Evolutionary conservation across 2,329 filamentous ascomycete genomes (phyloP).

Genomic region (Phaeomoniella chlamydospora): DNA sequence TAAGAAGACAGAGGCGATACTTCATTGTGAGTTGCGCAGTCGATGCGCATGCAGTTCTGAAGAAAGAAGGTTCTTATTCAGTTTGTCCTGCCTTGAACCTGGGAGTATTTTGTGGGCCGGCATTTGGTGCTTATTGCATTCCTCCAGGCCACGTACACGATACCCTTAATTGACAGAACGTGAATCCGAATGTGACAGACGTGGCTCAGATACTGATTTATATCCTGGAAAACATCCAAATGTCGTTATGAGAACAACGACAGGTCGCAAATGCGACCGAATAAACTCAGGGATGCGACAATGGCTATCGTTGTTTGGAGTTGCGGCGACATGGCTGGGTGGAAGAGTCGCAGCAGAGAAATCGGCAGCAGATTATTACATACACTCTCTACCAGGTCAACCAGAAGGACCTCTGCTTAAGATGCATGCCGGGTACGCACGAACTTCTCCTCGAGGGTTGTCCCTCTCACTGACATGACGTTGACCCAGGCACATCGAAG

Average conservation of each 20-base stretch:
- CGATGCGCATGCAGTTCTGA: no score
- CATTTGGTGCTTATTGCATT: no score
- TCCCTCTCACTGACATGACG: constrained; percentile 7
- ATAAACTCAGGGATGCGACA: background rate
- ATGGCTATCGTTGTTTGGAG: background rate
- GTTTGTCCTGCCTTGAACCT: no score
- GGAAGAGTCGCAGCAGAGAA: constrained; percentile 28
- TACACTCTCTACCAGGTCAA: constrained; percentile 70
- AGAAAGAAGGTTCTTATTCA: no score
- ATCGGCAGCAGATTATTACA: constrained; percentile 75
- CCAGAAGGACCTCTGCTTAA: constrained; percentile 68
- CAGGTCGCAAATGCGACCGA: background rate
- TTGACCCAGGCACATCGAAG: constrained; percentile 65
- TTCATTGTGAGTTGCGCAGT: no score
- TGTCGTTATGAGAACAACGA: background rate
- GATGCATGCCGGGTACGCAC: constrained; percentile 89
- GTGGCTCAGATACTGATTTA: no score
- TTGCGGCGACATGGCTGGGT: background rate
- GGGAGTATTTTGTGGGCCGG: no score
- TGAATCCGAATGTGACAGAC: no score
- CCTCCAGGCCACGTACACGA: no score
- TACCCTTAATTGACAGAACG: no score
- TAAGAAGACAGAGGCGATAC: no score
- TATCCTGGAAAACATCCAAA: background rate
- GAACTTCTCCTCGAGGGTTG: constrained; percentile 2